phyloP scores from a whole-genome alignment of 2,329 filamentous ascomycete genomes.

The Cercospora sp. region DNA sequence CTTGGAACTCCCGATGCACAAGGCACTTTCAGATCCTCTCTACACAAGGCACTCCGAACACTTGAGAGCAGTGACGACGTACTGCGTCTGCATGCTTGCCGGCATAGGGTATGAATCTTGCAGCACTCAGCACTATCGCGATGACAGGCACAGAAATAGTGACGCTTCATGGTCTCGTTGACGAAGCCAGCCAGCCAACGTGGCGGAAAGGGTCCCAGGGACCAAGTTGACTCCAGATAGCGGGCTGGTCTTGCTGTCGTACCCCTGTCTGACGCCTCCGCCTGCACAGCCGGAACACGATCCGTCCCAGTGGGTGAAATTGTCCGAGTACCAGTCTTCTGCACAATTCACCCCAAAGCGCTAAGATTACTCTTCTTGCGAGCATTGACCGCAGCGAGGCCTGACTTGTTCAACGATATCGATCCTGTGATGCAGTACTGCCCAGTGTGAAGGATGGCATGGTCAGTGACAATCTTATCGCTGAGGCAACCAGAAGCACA shows the following conservation, averaged over 20 bases:
- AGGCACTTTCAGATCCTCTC: background rate
- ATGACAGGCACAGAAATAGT: background rate
- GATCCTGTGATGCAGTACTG: background rate
- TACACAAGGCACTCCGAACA: background rate
- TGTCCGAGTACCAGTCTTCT: slow-evolving; percentile 5
- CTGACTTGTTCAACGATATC: background rate
- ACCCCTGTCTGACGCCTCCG: background rate
- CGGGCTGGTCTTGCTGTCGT: background rate
- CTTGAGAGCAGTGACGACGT: background rate
- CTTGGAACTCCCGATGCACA: background rate
- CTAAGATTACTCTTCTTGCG: background rate
- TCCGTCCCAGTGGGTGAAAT: slow-evolving; percentile 5
- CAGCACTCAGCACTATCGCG: background rate
- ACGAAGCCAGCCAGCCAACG: slow-evolving; percentile 1
- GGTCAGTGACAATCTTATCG: background rate
- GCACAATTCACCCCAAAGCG: background rate
- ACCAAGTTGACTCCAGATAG: background rate
- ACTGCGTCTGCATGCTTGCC: background rate
- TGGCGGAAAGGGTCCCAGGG: background rate
- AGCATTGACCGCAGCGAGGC: background rate
- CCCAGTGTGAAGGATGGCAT: background rate
- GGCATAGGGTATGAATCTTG: background rate
- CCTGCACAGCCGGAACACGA: background rate
- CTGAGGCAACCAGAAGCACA: background rate
- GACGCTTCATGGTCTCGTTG: background rate